These are phyloP conservation scores for Myrica gale DNA, from an alignment of 306 rosid genomes.

Conservation along the genomic window DNA sequence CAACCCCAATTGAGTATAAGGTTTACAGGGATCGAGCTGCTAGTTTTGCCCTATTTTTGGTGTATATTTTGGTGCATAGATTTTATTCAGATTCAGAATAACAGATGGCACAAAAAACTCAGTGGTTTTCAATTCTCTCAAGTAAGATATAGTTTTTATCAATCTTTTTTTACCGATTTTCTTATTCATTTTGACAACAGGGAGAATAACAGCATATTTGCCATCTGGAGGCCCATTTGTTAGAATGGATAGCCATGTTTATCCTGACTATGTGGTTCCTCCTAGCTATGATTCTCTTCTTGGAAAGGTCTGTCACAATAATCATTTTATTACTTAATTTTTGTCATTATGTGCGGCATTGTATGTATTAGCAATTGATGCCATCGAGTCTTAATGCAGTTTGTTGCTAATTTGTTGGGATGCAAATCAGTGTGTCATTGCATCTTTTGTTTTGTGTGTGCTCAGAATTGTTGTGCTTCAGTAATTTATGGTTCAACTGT, in stretches of 20 bases:
- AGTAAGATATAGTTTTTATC: background rate
- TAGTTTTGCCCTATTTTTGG: background rate
- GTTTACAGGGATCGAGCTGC: background rate
- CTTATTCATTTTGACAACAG: slow-evolving; percentile 45
- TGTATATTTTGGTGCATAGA: background rate
- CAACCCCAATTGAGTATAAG: background rate
- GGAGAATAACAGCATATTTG: slow-evolving; percentile 91
- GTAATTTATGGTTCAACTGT: slow-evolving; percentile 1
- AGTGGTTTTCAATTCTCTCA: background rate
- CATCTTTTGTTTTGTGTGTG: background rate
- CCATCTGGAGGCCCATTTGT: slow-evolving; percentile 99
- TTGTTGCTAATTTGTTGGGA: background rate
- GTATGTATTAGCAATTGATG: background rate
- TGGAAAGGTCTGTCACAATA: slow-evolving; percentile 58
- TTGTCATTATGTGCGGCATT: slow-evolving; percentile 8
- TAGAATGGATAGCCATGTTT: slow-evolving; percentile 97
- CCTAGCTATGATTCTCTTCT: slow-evolving; percentile 98
- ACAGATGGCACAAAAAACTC: background rate
- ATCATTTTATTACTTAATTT: slow-evolving; percentile 7
- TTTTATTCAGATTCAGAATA: background rate
- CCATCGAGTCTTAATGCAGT: background rate
- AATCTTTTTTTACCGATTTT: background rate
- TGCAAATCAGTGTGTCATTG: background rate
- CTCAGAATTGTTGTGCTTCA: slow-evolving; percentile 11
- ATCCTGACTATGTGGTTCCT: slow-evolving; percentile 97